These are phyloP conservation scores for Crassisporium funariophilum DNA, from an alignment of 768 basidiomycete genomes.

Conservation along the genomic window DNA sequence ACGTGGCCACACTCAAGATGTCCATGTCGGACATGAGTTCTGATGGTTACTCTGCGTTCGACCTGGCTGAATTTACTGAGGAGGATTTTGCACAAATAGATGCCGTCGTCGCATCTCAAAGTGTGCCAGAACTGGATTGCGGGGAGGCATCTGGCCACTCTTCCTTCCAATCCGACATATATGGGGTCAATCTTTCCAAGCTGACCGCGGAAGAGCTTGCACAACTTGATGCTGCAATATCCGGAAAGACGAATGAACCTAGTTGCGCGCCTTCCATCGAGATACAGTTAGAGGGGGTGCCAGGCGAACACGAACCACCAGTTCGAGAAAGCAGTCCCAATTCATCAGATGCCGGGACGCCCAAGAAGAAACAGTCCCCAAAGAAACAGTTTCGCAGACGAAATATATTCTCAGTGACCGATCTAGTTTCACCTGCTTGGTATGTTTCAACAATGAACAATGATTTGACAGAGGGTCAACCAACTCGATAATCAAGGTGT, in stretches of 20 bases:
- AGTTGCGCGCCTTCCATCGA: conserved; percentile 32
- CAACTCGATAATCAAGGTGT: conserved; percentile 52
- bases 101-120: conserved; percentile 28
- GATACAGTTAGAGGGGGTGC: conserved; percentile 36
- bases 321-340: neutral
- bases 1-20: too few species aligned
- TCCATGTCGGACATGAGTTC: conserved; percentile 28
- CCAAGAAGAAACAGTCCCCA: conserved; percentile 32
- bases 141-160: neutral
- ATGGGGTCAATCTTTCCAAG: conserved; percentile 17
- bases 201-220: conserved; percentile 19
- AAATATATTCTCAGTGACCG: conserved; percentile 59
- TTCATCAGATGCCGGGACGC: neutral
- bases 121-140: neutral
- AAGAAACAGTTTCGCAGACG: conserved; percentile 45
- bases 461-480: neutral
- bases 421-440: conserved; percentile 65
- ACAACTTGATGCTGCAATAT: conserved; percentile 10
- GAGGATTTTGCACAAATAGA: conserved; percentile 58
- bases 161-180: conserved; percentile 15
- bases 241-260: neutral
- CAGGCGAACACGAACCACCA: neutral
- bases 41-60: conserved; percentile 43
- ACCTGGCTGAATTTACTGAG: conserved; percentile 58
- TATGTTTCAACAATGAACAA: conserved; percentile 27